Base-by-base conservation (phyloP, 352 stramenopile genomes). In the Globisporangium acanthophoron region DNA sequence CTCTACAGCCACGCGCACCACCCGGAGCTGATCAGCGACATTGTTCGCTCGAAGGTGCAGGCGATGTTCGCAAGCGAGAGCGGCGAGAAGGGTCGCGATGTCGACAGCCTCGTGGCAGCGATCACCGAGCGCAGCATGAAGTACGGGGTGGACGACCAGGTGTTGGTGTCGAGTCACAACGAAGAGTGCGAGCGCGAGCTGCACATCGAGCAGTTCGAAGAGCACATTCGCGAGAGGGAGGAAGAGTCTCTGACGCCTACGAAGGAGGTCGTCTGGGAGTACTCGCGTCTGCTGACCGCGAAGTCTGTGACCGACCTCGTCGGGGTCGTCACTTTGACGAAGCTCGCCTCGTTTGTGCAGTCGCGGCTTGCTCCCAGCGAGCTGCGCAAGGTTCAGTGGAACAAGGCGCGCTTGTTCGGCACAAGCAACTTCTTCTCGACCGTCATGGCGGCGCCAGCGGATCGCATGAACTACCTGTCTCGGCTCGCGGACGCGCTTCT, bases 121-220 rank as follows among this genome's bases (percentile, higher is more conserved):
- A 75, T 77, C 35, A 62, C 50, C 12, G 27, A 33, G 5, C 37
- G 24, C 59, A 52, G 65, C 0, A 37, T 44, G 6, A 35, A 40
- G 11, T 88, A 70, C 45, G 74, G 65, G 8, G 44, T 74, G 16
- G 68, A 87, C n/a, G 64, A 81, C 31, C 65, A 70, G 52, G 57
- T 85, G 0, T 61, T 78, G 4, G 56, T 80, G 20, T 76, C 65
- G 15, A 53, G 63, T 0, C 78, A 80, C 52, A 70, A 57, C n/a
- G 69, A 80, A 43, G 67, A 88, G 48, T 87, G 73, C 20, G 78
- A 87, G 58, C 74, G 72, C 21, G 72, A 88, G 59, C 39, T 87
- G 20, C 74, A 85, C n/a, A 52, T 81, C 12, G 68, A 87, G 50
- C 64, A 80, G 27, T 74, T 84, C 31, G 50, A 71, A 33, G 58